phyloP scores from a whole-genome alignment of 371 early-diverging fungal species.

The Rhizopus delemar region DNA sequence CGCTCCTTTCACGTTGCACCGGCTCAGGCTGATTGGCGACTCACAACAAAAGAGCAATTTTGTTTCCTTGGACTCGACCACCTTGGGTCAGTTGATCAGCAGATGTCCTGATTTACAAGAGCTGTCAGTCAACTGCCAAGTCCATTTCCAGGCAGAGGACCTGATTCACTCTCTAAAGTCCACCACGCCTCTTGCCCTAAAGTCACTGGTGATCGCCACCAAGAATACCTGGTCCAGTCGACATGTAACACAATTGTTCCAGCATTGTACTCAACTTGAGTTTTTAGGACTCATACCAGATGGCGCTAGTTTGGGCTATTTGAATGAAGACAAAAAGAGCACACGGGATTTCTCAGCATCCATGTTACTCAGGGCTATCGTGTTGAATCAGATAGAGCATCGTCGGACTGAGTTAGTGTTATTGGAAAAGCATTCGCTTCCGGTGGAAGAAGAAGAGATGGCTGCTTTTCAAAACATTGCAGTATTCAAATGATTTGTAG shows the following conservation, averaged over 20 bases:
- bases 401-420: background rate
- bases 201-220: slow-evolving; percentile 30
- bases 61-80: slow-evolving; percentile 35
- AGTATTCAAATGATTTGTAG: slow-evolving; percentile 2
- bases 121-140: slow-evolving; percentile 29
- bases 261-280: slow-evolving; percentile 27
- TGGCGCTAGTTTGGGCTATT: background rate
- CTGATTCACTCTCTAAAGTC: slow-evolving; percentile 27
- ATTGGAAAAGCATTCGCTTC: slow-evolving; percentile 3
- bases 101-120: slow-evolving; percentile 36
- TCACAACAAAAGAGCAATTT: slow-evolving; percentile 26
- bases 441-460: slow-evolving; percentile 11
- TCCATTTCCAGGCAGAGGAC: slow-evolving; percentile 40
- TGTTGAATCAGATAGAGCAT: slow-evolving; percentile 1
- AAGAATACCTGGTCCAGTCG: slow-evolving; percentile 39
- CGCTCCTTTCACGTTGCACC: slow-evolving; percentile 9
- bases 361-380: background rate
- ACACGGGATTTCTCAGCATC: background rate
- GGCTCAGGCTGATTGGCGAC: slow-evolving; percentile 33
- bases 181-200: slow-evolving; percentile 16
- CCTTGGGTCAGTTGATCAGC: slow-evolving; percentile 25
- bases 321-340: background rate
- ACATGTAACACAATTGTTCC: slow-evolving; percentile 31
- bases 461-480: slow-evolving; percentile 8
- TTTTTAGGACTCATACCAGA: slow-evolving; percentile 32